Percentiles rank a stretch among this genome's conserved stretches.
Conservation (phyloP, 2,329 filamentous ascomycete genomes). For the Catunica adiposa region DNA sequence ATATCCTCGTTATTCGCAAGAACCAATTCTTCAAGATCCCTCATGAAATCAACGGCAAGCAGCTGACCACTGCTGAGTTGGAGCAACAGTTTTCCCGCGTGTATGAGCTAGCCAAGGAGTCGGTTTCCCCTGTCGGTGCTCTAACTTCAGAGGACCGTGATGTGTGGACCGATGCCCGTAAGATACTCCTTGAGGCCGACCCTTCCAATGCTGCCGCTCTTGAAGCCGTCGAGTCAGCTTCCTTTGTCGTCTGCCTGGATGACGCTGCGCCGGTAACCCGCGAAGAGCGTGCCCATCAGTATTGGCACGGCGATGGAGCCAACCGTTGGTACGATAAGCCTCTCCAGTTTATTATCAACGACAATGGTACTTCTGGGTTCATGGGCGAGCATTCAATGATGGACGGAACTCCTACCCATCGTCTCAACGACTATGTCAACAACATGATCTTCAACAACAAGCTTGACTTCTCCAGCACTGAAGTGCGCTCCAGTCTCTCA, state of each 20-base stretch:
- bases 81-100: conserved; percentile 77
- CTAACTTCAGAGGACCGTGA: conserved; percentile 89
- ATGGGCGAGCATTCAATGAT: conserved; percentile 99
- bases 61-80: conserved; percentile 76
- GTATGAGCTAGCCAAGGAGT: conserved; percentile 54
- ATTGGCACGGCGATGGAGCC: conserved; percentile 93
- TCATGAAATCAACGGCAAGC: conserved; percentile 65
- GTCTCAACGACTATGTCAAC: conserved; percentile 89
- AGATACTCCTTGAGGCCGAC: conserved; percentile 58
- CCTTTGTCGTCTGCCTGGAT: conserved; percentile 86
- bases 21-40: conserved; percentile 93
- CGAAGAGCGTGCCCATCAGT: conserved; percentile 86
- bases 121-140: conserved; percentile 58
- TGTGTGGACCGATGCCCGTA: conserved; percentile 72
- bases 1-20: conserved; percentile 82
- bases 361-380: conserved; percentile 95
- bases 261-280: conserved; percentile 81
- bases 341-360: conserved; percentile 91
- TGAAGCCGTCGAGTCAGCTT: conserved; percentile 69
- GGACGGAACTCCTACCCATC: conserved; percentile 95
- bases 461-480: conserved; percentile 68
- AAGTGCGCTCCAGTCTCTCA: conserved; percentile 64
- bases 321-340: conserved; percentile 99
- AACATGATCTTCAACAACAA: conserved; percentile 87
- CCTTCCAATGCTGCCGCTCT: conserved; percentile 63